These are phyloP conservation scores for Pelargonium myrrhifolium DNA, from an alignment of 441 rosid species.

Conservation along the genomic window DNA sequence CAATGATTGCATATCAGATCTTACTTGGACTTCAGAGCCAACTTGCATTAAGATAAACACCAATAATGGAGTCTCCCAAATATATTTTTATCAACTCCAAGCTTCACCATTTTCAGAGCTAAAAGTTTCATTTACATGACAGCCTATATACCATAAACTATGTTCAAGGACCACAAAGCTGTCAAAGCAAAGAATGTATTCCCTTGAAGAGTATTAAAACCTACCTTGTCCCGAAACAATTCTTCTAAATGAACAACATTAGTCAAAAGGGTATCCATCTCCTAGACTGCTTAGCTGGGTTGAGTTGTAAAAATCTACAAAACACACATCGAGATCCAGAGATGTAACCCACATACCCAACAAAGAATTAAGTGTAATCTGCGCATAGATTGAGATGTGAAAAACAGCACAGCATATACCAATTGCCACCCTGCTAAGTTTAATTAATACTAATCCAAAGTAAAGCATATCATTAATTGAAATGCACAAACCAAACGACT, in stretches of 20 bases:
- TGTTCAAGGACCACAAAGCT: constrained; percentile 3
- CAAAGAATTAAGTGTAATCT: background rate
- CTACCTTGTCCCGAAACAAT: background rate
- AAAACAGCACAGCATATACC: background rate
- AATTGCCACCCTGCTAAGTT: background rate
- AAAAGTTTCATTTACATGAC: background rate
- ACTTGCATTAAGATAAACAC: background rate
- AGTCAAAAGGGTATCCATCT: background rate
- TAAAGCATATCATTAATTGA: background rate
- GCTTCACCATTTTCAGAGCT: background rate
- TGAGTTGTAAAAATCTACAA: background rate
- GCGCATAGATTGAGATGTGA: background rate
- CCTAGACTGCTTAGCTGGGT: constrained; percentile 3
- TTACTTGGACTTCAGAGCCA: background rate
- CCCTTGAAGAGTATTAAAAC: background rate
- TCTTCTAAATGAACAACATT: background rate
- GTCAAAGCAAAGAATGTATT: background rate
- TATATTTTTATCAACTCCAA: background rate
- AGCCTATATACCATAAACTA: background rate
- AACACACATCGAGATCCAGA: background rate
- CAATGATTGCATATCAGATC: background rate
- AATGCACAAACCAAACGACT: background rate
- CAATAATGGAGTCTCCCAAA: background rate
- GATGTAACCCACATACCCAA: constrained; percentile 1
- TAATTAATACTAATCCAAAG: background rate